Percentiles rank a stretch among this genome's conserved stretches.
phyloP scores from a whole-genome alignment of 805 yeast species.

The Metschnikowia amazonensis region DNA sequence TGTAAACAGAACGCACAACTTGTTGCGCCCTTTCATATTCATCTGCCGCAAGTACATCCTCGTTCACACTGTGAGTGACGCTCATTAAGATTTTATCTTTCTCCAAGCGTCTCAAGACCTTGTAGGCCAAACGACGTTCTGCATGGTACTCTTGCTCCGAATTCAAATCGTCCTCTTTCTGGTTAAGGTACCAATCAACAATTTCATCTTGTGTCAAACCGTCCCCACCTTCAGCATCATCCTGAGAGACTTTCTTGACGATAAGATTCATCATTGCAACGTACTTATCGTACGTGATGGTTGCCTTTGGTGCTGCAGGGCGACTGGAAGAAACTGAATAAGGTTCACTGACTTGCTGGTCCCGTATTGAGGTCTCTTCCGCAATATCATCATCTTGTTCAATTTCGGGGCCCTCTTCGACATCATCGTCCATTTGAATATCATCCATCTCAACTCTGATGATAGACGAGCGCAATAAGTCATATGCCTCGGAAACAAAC shows the following conservation, averaged over 20 bases:
- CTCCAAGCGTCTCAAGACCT: conserved; percentile 78
- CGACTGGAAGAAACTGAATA: not conserved
- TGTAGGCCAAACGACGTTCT: conserved; percentile 68
- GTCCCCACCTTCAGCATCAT: conserved; percentile 43
- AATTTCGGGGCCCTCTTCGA: conserved; percentile 22
- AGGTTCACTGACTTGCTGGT: not conserved
- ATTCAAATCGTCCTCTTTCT: conserved; percentile 65
- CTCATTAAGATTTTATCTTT: conserved; percentile 79
- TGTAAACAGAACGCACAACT: conserved; percentile 31
- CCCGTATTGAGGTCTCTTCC: conserved; percentile 14
- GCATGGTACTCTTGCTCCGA: conserved; percentile 66
- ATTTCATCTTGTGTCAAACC: conserved; percentile 69
- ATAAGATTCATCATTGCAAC: conserved; percentile 77
- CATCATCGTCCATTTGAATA: conserved; percentile 76
- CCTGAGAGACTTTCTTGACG: conserved; percentile 59
- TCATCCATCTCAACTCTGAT: conserved; percentile 94
- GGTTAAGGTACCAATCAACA: conserved; percentile 76
- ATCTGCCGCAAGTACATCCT: conserved; percentile 20
- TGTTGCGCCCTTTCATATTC: conserved; percentile 10
- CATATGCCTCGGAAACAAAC: conserved; percentile 92
- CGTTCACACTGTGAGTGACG: conserved; percentile 34
- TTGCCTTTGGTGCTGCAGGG: conserved; percentile 26
- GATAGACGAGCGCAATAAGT: conserved; percentile 82
- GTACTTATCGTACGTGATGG: conserved; percentile 81
- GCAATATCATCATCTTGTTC: conserved; percentile 15